These are phyloP conservation scores for Fusarium tupiense DNA, from an alignment of 2,329 filamentous ascomycete genomes.

Conservation along the genomic window DNA sequence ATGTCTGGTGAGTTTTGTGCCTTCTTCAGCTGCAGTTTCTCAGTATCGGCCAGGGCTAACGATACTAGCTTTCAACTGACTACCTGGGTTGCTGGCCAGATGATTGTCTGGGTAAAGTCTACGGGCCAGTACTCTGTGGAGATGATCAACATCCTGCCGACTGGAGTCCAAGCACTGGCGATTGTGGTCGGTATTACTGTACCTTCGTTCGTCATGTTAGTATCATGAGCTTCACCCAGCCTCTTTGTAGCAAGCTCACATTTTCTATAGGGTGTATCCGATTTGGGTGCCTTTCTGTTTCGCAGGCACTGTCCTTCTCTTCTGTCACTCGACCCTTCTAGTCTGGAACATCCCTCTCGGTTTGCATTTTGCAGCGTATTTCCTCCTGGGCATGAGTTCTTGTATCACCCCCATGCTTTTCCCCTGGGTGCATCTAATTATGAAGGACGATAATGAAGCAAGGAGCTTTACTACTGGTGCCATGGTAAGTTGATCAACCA, in stretches of 20 bases:
- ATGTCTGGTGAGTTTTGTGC: slow-evolving; percentile 22
- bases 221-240: neutral
- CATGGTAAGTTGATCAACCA: slow-evolving; percentile 25
- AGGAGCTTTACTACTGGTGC: slow-evolving; percentile 37
- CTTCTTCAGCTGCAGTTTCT: no score
- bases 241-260: neutral
- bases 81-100: slow-evolving; percentile 39
- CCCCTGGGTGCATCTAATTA: slow-evolving; percentile 37
- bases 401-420: slow-evolving; percentile 40
- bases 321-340: slow-evolving; percentile 32
- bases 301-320: slow-evolving; percentile 34
- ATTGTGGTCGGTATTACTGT: slow-evolving; percentile 41
- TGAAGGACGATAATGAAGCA: slow-evolving; percentile 38
- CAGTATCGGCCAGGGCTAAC: no score
- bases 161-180: slow-evolving; percentile 40
- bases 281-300: slow-evolving; percentile 43
- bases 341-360: slow-evolving; percentile 39
- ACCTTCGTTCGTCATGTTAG: slow-evolving; percentile 32
- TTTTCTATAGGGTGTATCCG: slow-evolving; percentile 18
- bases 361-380: slow-evolving; percentile 32
- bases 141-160: slow-evolving; percentile 42
- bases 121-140: slow-evolving; percentile 32
- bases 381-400: slow-evolving; percentile 33
- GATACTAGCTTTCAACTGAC: slow-evolving; percentile 27
- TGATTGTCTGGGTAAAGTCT: slow-evolving; percentile 42